Conservation (phyloP, 371 early-diverging fungal genomes). For the Umbelopsis sp. region DNA sequence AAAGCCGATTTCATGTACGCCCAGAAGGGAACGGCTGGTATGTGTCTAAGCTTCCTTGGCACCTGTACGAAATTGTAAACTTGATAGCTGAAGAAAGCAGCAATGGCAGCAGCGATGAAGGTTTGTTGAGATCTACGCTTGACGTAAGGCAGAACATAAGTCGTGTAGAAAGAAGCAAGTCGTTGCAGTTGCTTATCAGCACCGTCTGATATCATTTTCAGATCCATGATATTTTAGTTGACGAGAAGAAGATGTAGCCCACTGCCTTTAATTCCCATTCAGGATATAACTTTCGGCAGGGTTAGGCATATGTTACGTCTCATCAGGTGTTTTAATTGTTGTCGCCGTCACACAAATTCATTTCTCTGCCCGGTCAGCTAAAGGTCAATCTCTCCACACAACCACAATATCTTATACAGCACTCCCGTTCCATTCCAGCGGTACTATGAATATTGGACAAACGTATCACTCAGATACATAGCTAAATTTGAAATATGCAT, state of each 20-base stretch:
- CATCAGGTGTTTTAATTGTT: too few species aligned
- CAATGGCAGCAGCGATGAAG: neutral
- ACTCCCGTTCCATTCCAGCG: too few species aligned
- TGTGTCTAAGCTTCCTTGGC: neutral
- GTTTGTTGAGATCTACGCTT: neutral
- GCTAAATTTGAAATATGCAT: too few species aligned
- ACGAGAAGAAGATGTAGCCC: neutral
- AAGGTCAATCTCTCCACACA: too few species aligned
- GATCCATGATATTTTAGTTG: neutral
- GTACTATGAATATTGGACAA: too few species aligned
- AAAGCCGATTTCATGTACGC: neutral
- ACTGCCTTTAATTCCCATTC: too few species aligned
- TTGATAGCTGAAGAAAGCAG: neutral
- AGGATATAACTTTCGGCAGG: too few species aligned
- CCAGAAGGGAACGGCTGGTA: slow-evolving; percentile 5
- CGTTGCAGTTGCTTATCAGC: neutral
- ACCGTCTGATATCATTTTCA: neutral
- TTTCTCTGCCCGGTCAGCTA: too few species aligned
- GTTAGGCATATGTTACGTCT: too few species aligned
- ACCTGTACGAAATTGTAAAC: neutral
- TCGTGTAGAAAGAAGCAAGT: neutral
- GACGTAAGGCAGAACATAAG: neutral
- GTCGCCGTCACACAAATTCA: too few species aligned
- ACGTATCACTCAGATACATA: too few species aligned
- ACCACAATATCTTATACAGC: too few species aligned